Conservation (phyloP, 1,139 yeast genomes). For the Geotrichum fermentans region DNA sequence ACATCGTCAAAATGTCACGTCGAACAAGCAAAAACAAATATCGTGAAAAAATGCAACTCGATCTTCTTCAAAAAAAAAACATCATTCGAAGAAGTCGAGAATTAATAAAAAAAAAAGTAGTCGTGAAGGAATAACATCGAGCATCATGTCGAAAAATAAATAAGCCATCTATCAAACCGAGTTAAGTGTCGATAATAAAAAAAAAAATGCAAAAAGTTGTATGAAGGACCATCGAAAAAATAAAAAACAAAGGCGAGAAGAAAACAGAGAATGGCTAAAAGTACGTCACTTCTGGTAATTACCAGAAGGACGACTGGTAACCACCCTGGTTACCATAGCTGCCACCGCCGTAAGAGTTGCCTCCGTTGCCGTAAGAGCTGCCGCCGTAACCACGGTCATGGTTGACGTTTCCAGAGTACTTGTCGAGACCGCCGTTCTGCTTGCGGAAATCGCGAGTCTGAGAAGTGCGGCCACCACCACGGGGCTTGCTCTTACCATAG, state of each 20-base stretch:
- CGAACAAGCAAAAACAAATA: constrained; percentile 7
- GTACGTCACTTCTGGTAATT: constrained; percentile 10
- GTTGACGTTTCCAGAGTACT: constrained; percentile 34
- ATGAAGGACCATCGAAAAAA: background rate
- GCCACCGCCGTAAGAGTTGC: constrained; percentile 30
- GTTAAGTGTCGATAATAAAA: constrained; percentile 9
- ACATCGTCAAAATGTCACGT: background rate
- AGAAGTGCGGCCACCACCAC: constrained; percentile 39
- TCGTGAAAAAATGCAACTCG: constrained; percentile 1
- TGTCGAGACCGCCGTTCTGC: constrained; percentile 35
- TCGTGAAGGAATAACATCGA: background rate
- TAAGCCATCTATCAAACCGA: constrained; percentile 11
- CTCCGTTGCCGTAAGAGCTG: constrained; percentile 33
- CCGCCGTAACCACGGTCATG: constrained; percentile 33
- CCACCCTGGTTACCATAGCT: constrained; percentile 22
- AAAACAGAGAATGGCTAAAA: constrained; percentile 11
- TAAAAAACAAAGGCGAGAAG: constrained; percentile 10
- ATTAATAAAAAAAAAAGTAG: constrained; percentile 8
- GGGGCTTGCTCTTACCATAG: constrained; percentile 54
- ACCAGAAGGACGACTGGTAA: constrained; percentile 19
- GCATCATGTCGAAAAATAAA: background rate
- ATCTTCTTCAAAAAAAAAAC: constrained; percentile 7
- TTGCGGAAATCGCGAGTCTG: constrained; percentile 39
- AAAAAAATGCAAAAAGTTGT: constrained; percentile 11
- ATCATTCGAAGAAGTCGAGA: constrained; percentile 7